Evolutionary conservation across 768 basidiomycete species (phyloP).

Genomic region (Psilocybe tampanensis): DNA sequence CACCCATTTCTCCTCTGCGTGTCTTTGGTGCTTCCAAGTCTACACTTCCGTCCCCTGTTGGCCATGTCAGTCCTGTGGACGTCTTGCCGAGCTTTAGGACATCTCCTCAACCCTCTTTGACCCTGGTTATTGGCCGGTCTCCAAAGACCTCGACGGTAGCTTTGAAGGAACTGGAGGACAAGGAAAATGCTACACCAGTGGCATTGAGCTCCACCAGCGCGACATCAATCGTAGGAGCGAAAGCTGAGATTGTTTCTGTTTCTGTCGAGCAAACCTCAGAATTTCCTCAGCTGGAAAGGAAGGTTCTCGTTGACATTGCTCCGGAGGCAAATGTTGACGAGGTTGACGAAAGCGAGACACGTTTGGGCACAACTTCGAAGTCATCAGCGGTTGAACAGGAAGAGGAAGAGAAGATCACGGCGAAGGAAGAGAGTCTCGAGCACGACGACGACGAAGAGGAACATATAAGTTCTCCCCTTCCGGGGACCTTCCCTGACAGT

Average conservation of each 20-base stretch:
- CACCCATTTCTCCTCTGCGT: conserved; percentile 16
- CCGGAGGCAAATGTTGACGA: not conserved
- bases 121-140: not conserved
- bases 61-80: not conserved
- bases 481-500: conserved; percentile 30
- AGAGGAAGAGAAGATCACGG: not conserved
- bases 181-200: conserved; percentile 11
- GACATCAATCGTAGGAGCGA: not conserved
- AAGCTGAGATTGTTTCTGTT: not conserved
- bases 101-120: conserved; percentile 6
- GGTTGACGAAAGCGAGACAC: not conserved
- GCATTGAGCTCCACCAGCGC: conserved; percentile 1
- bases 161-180: conserved; percentile 8
- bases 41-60: not conserved
- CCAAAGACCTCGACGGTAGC: not conserved
- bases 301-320: not conserved
- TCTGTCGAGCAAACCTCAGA: not conserved
- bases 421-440: not conserved
- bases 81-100: not conserved
- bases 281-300: not conserved
- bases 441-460: not conserved
- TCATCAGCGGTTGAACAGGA: not conserved
- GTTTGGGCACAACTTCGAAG: not conserved
- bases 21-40: not conserved
- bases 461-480: conserved; percentile 23